A percentile compares a stretch with the other conserved stretches of the same genome.
These are phyloP conservation scores for Pseudonitzschia multiseries DNA, from an alignment of 108 stramenopile genomes.

Conservation along the genomic window DNA sequence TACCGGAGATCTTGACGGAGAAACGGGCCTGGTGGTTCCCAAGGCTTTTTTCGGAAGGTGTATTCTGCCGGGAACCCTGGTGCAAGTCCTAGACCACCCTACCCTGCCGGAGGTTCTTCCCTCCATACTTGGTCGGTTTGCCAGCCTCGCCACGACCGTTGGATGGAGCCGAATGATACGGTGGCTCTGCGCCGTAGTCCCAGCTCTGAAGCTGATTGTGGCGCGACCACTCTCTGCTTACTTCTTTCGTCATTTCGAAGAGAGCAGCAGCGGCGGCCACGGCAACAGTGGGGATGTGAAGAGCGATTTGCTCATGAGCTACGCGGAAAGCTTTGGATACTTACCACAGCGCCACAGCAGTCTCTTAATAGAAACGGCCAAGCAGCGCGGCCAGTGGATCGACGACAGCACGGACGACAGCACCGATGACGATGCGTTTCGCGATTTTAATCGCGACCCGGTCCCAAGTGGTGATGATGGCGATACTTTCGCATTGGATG, in stretches of 20 bases:
- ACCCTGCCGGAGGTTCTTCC: slow-evolving; percentile 58
- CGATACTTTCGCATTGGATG: not conserved
- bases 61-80: slow-evolving; percentile 63
- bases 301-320: not conserved
- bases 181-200: slow-evolving; percentile 50
- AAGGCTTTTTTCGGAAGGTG: slow-evolving; percentile 66
- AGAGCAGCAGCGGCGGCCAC: not conserved
- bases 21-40: slow-evolving; percentile 49
- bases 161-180: slow-evolving; percentile 58
- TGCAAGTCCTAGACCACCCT: slow-evolving; percentile 69
- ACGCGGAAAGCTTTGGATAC: slow-evolving; percentile 6
- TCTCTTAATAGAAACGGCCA: not conserved
- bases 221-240: slow-evolving; percentile 46
- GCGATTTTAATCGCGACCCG: not conserved
- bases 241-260: slow-evolving; percentile 45
- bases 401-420: not conserved
- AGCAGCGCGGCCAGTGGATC: too few species aligned
- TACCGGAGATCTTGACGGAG: slow-evolving; percentile 62
- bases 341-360: not conserved
- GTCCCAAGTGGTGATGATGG: not conserved
- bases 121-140: slow-evolving; percentile 26
- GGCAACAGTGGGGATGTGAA: not conserved
- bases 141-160: slow-evolving; percentile 24
- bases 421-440: not conserved
- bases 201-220: slow-evolving; percentile 47